Conservation (phyloP, 2,329 filamentous ascomycete species). For the Aspergillus sp. region DNA sequence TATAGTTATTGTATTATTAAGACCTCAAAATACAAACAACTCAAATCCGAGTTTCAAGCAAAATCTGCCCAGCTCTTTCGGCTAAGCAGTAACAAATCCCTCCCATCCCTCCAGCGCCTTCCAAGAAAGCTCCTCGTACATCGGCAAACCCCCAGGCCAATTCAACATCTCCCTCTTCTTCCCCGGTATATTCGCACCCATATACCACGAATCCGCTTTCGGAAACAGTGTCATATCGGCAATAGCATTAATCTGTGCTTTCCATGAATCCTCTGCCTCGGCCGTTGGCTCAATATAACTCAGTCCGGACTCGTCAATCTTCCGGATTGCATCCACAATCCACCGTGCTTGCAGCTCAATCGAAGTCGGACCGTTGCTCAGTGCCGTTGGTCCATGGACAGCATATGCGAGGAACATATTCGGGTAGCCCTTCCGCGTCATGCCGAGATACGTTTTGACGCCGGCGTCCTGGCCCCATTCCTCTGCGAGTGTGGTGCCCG, state of each 20-base stretch:
- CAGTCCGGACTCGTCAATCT: constrained; percentile 48
- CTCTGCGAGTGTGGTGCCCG: constrained; percentile 32
- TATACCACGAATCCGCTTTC: constrained; percentile 33
- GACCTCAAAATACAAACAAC: neutral
- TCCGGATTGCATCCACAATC: constrained; percentile 45
- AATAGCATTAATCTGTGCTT: constrained; percentile 47
- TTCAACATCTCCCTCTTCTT: constrained; percentile 17
- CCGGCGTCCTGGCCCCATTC: neutral
- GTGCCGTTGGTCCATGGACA: constrained; percentile 55
- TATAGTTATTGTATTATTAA: neutral
- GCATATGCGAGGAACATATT: constrained; percentile 58
- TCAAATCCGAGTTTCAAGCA: neutral
- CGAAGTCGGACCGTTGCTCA: constrained; percentile 54
- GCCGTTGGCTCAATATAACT: constrained; percentile 53
- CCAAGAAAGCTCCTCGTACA: constrained; percentile 1
- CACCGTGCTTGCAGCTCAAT: neutral
- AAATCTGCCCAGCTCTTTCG: neutral
- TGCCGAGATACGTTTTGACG: constrained; percentile 43
- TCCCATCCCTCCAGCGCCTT: constrained; percentile 8
- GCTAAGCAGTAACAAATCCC: constrained; percentile 1
- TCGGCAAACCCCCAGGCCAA: constrained; percentile 9
- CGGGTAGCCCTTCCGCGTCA: constrained; percentile 43
- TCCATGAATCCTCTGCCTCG: constrained; percentile 53
- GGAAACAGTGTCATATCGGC: constrained; percentile 52
- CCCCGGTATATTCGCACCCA: constrained; percentile 25